A percentile compares a stretch with the other conserved stretches of the same genome.
phyloP scores from a whole-genome alignment of 2,329 filamentous ascomycete genomes.

The Lecanicillium sp. region DNA sequence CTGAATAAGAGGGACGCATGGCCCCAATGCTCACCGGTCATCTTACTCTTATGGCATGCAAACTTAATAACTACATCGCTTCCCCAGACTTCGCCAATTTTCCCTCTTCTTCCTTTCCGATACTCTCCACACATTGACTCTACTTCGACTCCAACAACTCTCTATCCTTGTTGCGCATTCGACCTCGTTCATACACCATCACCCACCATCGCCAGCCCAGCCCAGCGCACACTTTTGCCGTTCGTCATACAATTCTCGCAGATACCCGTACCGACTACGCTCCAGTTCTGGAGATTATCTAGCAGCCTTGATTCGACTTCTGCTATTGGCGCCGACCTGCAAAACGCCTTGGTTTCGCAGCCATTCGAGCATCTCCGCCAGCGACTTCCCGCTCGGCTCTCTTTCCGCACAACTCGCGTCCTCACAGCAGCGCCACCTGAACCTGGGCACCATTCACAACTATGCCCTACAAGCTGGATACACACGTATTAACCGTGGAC shows the following conservation, averaged over 20 bases:
- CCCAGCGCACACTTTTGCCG: no score
- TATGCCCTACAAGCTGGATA: conserved; percentile 81
- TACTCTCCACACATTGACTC: background rate
- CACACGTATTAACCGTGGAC: conserved; percentile 86
- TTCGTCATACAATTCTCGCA: no score
- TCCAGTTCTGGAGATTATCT: no score
- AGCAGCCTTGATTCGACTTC: background rate
- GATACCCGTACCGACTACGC: no score
- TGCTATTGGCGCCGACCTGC: conserved; percentile 15
- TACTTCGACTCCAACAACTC: background rate
- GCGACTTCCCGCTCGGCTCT: conserved; percentile 12
- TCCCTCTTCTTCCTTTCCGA: conserved; percentile 18
- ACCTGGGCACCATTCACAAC: no score
- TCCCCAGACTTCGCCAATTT: conserved; percentile 20
- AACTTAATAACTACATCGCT: conserved; percentile 20
- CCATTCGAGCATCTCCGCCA: background rate
- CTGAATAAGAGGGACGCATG: conserved; percentile 14
- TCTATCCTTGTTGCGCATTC: background rate
- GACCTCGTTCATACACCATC: background rate
- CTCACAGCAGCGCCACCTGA: no score
- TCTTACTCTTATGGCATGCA: conserved; percentile 19
- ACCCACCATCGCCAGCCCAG: background rate
- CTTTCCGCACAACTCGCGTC: conserved; percentile 12
- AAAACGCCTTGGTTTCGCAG: background rate
- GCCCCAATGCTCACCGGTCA: conserved; percentile 23